A percentile compares a stretch with the other conserved stretches of the same genome.
Conservation (phyloP, 306 rosid genomes). For the Dryas drummondii region DNA sequence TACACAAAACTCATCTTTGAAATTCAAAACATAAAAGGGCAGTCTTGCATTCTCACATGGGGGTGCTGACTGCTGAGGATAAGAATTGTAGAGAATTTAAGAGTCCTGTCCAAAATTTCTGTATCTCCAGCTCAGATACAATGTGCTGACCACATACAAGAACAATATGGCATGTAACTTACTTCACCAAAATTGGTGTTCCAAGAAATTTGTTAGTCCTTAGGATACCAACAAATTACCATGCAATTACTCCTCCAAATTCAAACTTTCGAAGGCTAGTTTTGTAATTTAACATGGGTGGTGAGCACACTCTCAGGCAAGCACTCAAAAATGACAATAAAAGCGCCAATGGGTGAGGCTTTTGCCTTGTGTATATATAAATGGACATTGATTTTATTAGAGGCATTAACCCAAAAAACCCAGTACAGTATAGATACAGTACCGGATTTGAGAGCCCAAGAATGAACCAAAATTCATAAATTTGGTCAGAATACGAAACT, state of each 20-base stretch:
- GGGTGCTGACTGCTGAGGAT: background rate
- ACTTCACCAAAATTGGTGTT: constrained; percentile 3
- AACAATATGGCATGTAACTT: background rate
- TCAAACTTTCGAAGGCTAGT: constrained; percentile 1
- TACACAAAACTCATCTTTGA: background rate
- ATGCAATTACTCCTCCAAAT: background rate
- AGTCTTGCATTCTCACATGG: background rate
- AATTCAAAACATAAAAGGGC: background rate
- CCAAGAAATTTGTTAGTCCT: background rate
- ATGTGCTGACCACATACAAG: background rate
- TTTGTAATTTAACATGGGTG: constrained; percentile 15
- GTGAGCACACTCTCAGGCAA: constrained; percentile 12
- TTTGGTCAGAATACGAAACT: constrained; percentile 35
- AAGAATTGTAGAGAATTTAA: background rate
- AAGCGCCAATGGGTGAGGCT: constrained; percentile 34
- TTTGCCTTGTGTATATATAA: background rate
- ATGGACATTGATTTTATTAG: constrained; percentile 1
- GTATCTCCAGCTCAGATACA: background rate
- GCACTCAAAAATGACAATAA: constrained; percentile 20
- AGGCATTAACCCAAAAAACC: constrained; percentile 23
- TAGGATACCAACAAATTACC: background rate
- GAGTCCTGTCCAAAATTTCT: background rate
- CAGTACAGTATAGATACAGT: background rate
- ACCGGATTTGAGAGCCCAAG: constrained; percentile 35
- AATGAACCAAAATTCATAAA: constrained; percentile 29